Percentiles rank a stretch among this genome's conserved stretches.
phyloP scores from a whole-genome alignment of 192 early-diverging fungal species.

The Allomyces macrogynus region DNA sequence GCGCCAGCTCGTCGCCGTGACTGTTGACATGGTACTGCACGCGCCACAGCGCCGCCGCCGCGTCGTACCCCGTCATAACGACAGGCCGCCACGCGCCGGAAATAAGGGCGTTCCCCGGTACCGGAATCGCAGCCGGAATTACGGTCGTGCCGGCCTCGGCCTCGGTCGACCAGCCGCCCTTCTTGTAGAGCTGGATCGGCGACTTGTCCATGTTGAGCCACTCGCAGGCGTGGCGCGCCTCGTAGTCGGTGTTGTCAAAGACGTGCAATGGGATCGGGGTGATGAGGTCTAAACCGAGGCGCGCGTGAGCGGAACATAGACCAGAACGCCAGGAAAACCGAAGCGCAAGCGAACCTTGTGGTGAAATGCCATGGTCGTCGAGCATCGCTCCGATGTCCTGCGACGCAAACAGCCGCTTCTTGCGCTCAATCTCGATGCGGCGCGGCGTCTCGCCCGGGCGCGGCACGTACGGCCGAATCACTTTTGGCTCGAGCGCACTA shows the following conservation, averaged over 20 bases:
- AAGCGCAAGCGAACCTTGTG: not conserved
- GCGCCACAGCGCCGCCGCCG: constrained; percentile 15
- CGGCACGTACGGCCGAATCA: constrained; percentile 22
- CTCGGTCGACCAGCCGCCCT: not conserved
- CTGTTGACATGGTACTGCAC: constrained; percentile 5
- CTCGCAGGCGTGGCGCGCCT: constrained; percentile 18
- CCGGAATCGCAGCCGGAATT: constrained; percentile 12
- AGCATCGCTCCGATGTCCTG: constrained; percentile 14
- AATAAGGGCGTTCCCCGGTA: constrained; percentile 22
- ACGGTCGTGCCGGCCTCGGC: not conserved
- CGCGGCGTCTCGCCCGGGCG: constrained; percentile 26
- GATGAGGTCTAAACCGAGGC: too few relatives aligned
- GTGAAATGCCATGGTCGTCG: not conserved
- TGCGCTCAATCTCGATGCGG: constrained; percentile 32
- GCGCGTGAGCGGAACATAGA: too few relatives aligned
- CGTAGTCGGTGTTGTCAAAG: constrained; percentile 29
- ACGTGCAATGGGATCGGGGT: constrained; percentile 14
- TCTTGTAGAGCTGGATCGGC: not conserved
- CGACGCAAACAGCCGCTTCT: constrained; percentile 20
- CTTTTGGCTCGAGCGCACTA: constrained; percentile 27
- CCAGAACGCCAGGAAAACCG: too few relatives aligned
- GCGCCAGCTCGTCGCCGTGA: not conserved
- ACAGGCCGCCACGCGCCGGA: constrained; percentile 20
- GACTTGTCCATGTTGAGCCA: constrained; percentile 22
- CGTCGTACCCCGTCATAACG: constrained; percentile 20